A percentile compares a stretch with the other conserved stretches of the same genome.
Evolutionary conservation across 148 eudicot genomes (phyloP).

Genomic region (Cornus suecica): DNA sequence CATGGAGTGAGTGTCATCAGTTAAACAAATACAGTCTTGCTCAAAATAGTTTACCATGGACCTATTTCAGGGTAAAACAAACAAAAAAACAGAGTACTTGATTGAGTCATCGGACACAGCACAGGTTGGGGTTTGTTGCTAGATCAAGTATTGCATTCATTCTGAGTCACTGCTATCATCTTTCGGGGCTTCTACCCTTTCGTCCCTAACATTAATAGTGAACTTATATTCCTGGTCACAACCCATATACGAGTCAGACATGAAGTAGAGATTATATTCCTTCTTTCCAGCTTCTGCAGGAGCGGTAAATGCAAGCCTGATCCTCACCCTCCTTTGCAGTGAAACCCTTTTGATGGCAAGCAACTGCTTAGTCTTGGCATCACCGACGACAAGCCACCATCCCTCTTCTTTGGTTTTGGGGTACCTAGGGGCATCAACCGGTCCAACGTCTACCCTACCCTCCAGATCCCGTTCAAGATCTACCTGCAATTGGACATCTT

Average conservation of each 20-base stretch:
- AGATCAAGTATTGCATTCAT: background rate
- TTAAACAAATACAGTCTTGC: too few relatives aligned
- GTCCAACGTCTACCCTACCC: conserved; percentile 59
- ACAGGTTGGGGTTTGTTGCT: background rate
- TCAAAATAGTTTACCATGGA: too few relatives aligned
- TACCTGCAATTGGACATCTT: conserved; percentile 44
- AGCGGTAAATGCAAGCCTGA: conserved; percentile 53
- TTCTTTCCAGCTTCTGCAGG: conserved; percentile 49
- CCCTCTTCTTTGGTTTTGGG: conserved; percentile 75
- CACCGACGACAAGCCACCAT: conserved; percentile 84
- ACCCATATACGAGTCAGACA: background rate
- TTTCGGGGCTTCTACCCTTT: conserved; percentile 7
- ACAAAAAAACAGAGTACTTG: too few relatives aligned
- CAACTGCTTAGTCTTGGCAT: conserved; percentile 48
- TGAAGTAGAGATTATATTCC: conserved; percentile 43
- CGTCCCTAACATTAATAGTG: conserved; percentile 23
- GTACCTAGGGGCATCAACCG: conserved; percentile 65
- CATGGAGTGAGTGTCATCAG: too few relatives aligned
- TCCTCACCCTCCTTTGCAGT: background rate
- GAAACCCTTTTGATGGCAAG: background rate
- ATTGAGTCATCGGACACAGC: too few relatives aligned
- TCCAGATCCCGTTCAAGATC: conserved; percentile 66
- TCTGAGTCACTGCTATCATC: conserved; percentile 22
- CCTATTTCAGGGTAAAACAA: too few relatives aligned
- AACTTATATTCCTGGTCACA: conserved; percentile 18